Base-by-base conservation (phyloP, 2,329 filamentous ascomycete species). In the Phialophora tarda region DNA sequence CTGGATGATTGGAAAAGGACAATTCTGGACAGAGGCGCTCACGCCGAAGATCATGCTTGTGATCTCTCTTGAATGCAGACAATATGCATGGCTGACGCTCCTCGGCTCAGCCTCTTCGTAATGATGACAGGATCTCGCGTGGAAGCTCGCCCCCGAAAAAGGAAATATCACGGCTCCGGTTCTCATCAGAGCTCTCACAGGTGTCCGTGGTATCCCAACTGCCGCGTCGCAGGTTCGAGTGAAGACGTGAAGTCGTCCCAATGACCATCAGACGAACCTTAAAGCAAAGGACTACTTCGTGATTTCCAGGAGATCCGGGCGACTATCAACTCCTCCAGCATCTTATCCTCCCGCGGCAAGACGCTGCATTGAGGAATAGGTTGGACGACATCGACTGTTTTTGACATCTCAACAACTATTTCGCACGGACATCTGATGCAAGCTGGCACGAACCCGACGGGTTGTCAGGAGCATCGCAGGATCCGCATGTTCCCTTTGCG, bases 51-150 rank as follows among this genome's bases (percentile, higher is more conserved):
- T n/a, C 23, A 30, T 32, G n/a, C 24, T 17, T 34, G 53, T 55
- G 53, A 55, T 21, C 53, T 28, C 24, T 55, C 28, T n/a, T 34
- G 5, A 10, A 30, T 55, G 53, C 53, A 34, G 6, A 55, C 53
- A 34, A 21, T 44, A 41, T 38, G 26, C 21, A 54, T 17, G 48
- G 30, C 59, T 50, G 59, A 61, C 21, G 32, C 32, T 38, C 47
- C 26, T 24, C 24, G 14, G 48, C 34, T 61, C 59, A 61, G 50
- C 11, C 47, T 54, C 59, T 24, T 61, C 59, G 59, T 61, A 61
- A 61, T 23, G 59, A 61, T 61, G 59, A 61, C 59, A 54, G 48
- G 48, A 30, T 61, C 47, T 28, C 30, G 24, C 41, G n/a, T 32
- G 28, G 17, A 10, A 48, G 48, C 17, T 21, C 3, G 10, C 28